These are phyloP conservation scores for Danielozyma ontarioensis DNA, from an alignment of 805 yeast species.

Conservation along the genomic window DNA sequence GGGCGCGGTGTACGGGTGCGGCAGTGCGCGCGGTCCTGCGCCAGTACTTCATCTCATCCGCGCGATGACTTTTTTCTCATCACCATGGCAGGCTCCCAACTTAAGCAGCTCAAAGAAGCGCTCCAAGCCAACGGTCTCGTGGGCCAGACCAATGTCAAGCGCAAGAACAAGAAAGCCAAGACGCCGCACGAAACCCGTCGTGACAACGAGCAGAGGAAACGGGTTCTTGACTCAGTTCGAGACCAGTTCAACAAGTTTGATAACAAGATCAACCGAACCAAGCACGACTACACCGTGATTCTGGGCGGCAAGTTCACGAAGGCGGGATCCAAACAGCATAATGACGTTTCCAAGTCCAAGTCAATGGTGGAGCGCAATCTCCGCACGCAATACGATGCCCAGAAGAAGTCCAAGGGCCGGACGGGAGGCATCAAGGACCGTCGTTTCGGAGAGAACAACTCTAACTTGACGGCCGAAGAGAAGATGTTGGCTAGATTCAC, in stretches of 20 bases:
- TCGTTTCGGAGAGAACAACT: slow-evolving; percentile 86
- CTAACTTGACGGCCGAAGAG: slow-evolving; percentile 72
- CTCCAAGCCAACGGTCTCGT: slow-evolving; percentile 74
- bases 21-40: slow-evolving; percentile 4
- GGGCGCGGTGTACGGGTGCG: background rate
- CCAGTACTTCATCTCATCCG: slow-evolving; percentile 10
- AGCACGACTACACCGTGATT: slow-evolving; percentile 45
- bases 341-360: slow-evolving; percentile 27
- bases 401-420: slow-evolving; percentile 57
- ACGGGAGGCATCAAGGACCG: slow-evolving; percentile 79
- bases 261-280: slow-evolving; percentile 61
- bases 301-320: slow-evolving; percentile 40
- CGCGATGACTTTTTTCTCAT: slow-evolving; percentile 9
- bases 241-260: slow-evolving; percentile 90
- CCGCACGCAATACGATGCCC: slow-evolving; percentile 61
- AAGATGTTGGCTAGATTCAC: slow-evolving; percentile 95
- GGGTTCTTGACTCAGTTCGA: slow-evolving; percentile 55
- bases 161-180: slow-evolving; percentile 44
- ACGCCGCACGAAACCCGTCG: slow-evolving; percentile 62
- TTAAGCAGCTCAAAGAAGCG: slow-evolving; percentile 75
- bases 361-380: slow-evolving; percentile 34
- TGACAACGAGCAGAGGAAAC: slow-evolving; percentile 53
- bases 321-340: slow-evolving; percentile 35
- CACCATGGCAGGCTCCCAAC: slow-evolving; percentile 79
- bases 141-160: slow-evolving; percentile 74